Evolutionary conservation across 495 filamentous ascomycete genomes (phyloP).

Genomic region (Penicillium longicatenatum): DNA sequence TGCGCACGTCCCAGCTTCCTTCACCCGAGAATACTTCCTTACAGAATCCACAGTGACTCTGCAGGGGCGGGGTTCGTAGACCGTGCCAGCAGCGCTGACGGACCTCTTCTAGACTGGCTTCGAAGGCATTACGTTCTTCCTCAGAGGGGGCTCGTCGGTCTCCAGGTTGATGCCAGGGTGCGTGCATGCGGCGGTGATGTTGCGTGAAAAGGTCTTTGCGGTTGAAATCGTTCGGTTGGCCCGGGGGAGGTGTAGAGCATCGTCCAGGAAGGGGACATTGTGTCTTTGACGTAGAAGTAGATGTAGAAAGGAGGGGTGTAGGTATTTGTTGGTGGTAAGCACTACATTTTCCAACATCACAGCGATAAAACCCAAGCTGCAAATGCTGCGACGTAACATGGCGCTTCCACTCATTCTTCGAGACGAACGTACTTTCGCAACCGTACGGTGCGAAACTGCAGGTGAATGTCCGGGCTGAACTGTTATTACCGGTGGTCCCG

Average conservation of each 20-base stretch:
- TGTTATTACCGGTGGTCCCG: slow-evolving; percentile 14
- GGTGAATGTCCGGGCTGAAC: slow-evolving; percentile 65
- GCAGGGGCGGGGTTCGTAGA: slow-evolving; percentile 61
- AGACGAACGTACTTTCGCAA: slow-evolving; percentile 82
- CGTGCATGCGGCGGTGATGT: slow-evolving; percentile 92
- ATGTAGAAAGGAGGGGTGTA: slow-evolving; percentile 3
- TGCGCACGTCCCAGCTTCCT: slow-evolving; percentile 75
- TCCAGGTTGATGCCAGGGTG: slow-evolving; percentile 40
- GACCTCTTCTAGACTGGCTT: slow-evolving; percentile 34
- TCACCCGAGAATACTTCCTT: slow-evolving; percentile 57
- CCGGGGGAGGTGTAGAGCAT: slow-evolving; percentile 3
- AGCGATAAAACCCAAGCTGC: slow-evolving; percentile 76
- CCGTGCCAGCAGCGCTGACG: slow-evolving; percentile 56
- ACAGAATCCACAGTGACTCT: slow-evolving; percentile 73
- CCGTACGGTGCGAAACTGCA: slow-evolving; percentile 84
- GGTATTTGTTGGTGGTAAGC: slow-evolving; percentile 15
- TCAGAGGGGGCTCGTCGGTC: slow-evolving; percentile 36
- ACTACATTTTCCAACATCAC: slow-evolving; percentile 66
- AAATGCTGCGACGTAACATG: slow-evolving; percentile 85
- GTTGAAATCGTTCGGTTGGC: slow-evolving; percentile 71
- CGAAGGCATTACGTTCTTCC: slow-evolving; percentile 37
- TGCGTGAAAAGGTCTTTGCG: slow-evolving; percentile 93
- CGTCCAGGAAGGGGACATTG: slow-evolving; percentile 13
- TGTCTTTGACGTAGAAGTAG: slow-evolving; percentile 6
- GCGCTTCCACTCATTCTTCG: slow-evolving; percentile 97